Percentiles rank a stretch among this genome's conserved stretches.
These are phyloP conservation scores for Albatrellus ellisii DNA, from an alignment of 768 basidiomycete species.

Conservation along the genomic window DNA sequence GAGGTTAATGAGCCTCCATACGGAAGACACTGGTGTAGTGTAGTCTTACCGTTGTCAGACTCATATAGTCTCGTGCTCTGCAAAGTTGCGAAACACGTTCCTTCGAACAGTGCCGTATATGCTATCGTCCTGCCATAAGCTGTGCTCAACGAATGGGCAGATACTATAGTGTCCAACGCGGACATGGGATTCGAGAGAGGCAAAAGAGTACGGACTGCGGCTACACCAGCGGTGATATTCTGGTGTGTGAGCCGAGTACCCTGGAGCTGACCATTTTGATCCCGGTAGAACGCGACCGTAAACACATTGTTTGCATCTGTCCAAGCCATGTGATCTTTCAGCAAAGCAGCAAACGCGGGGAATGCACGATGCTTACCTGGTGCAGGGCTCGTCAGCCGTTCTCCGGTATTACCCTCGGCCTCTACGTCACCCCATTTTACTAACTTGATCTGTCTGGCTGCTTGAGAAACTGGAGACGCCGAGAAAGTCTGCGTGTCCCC, in stretches of 20 bases:
- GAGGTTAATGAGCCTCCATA: neutral
- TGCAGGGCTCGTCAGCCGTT: conserved; percentile 25
- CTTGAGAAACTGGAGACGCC: conserved; percentile 32
- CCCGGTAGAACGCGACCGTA: conserved; percentile 52
- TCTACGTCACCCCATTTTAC: conserved; percentile 61
- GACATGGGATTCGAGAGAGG: conserved; percentile 59
- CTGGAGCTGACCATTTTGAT: conserved; percentile 36
- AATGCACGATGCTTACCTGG: conserved; percentile 34
- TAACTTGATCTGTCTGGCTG: conserved; percentile 41
- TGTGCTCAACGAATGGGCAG: conserved; percentile 57
- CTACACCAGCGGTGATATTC: conserved; percentile 83
- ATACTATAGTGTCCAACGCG: conserved; percentile 65
- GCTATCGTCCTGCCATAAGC: conserved; percentile 72
- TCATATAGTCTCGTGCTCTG: conserved; percentile 40
- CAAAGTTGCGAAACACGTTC: conserved; percentile 57
- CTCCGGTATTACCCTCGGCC: conserved; percentile 42
- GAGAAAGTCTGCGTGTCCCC: conserved; percentile 42
- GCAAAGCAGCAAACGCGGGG: neutral
- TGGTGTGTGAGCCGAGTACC: conserved; percentile 66
- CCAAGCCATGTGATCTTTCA: conserved; percentile 1
- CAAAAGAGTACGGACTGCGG: conserved; percentile 61
- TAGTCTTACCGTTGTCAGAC: conserved; percentile 27
- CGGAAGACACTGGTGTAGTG: neutral
- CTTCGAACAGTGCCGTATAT: conserved; percentile 68
- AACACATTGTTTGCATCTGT: conserved; percentile 51